Evolutionary conservation across 768 basidiomycete species (phyloP).

Genomic region (Amanita inopinata): DNA sequence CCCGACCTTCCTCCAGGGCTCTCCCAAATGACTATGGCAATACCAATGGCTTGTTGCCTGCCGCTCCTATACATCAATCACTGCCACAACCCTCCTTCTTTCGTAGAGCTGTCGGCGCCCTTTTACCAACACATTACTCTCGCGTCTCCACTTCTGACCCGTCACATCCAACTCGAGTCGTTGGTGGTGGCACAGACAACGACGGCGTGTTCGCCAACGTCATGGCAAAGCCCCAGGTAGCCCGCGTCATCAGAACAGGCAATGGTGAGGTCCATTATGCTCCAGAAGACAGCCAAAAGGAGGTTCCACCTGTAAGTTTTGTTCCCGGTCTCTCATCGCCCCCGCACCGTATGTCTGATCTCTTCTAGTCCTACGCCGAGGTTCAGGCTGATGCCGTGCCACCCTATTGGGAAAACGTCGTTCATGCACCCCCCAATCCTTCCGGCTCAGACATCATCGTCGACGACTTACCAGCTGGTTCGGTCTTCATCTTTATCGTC

Average conservation of each 20-base stretch:
- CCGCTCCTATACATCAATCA: slow-evolving; percentile 30
- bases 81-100: slow-evolving; percentile 41
- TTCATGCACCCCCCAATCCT: slow-evolving; percentile 62
- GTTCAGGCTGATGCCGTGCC: slow-evolving; percentile 89
- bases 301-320: slow-evolving; percentile 72
- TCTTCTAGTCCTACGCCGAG: slow-evolving; percentile 64
- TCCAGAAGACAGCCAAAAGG: slow-evolving; percentile 76
- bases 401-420: slow-evolving; percentile 94
- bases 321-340: background rate
- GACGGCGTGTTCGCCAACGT: slow-evolving; percentile 97
- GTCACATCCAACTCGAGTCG: slow-evolving; percentile 18
- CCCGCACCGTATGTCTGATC: background rate
- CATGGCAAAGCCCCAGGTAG: slow-evolving; percentile 68
- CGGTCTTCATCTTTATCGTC: slow-evolving; percentile 59
- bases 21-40: slow-evolving; percentile 65
- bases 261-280: slow-evolving; percentile 52
- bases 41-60: slow-evolving; percentile 57
- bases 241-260: slow-evolving; percentile 34
- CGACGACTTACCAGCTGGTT: slow-evolving; percentile 84
- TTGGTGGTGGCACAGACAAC: slow-evolving; percentile 71
- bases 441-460: slow-evolving; percentile 60
- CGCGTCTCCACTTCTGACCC: slow-evolving; percentile 34
- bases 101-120: slow-evolving; percentile 44
- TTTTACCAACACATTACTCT: slow-evolving; percentile 60
- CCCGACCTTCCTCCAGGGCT: slow-evolving; percentile 43